phyloP scores from a whole-genome alignment of 305 asterid genomes.

The Fraxinus nigra region DNA sequence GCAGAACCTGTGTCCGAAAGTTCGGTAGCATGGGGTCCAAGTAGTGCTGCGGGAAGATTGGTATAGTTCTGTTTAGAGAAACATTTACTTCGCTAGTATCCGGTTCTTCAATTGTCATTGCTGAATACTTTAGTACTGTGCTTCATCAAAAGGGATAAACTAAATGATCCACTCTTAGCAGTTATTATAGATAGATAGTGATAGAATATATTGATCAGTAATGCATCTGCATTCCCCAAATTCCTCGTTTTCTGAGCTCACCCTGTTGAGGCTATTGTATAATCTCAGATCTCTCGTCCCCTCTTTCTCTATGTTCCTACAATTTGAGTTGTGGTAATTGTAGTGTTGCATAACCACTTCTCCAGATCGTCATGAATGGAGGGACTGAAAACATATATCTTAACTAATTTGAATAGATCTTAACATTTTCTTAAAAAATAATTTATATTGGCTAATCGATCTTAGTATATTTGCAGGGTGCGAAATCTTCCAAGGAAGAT shows the following conservation, averaged over 20 bases:
- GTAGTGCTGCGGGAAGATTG: constrained; percentile 63
- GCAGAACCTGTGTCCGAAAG: constrained; percentile 72
- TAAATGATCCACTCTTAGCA: background rate
- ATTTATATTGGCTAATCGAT: background rate
- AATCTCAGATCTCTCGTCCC: background rate
- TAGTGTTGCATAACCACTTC: constrained; percentile 16
- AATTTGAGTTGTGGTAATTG: background rate
- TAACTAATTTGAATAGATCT: background rate
- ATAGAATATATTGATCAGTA: background rate
- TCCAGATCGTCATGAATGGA: background rate
- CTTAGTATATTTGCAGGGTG: constrained; percentile 56
- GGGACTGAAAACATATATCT: background rate
- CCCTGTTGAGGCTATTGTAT: background rate
- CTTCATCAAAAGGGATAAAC: background rate
- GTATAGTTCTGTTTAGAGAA: constrained; percentile 39
- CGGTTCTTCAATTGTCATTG: constrained; percentile 9
- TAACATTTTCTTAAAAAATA: background rate
- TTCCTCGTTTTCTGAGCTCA: background rate
- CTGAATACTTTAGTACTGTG: background rate
- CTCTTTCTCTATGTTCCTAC: background rate
- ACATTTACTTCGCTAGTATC: background rate
- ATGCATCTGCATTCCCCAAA: background rate
- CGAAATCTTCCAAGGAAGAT: constrained; percentile 60
- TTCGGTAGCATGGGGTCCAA: constrained; percentile 61
- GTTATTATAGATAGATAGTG: background rate